These are phyloP conservation scores for Hyaloscypha finlandica DNA, from an alignment of 495 filamentous ascomycete species.

Conservation along the genomic window DNA sequence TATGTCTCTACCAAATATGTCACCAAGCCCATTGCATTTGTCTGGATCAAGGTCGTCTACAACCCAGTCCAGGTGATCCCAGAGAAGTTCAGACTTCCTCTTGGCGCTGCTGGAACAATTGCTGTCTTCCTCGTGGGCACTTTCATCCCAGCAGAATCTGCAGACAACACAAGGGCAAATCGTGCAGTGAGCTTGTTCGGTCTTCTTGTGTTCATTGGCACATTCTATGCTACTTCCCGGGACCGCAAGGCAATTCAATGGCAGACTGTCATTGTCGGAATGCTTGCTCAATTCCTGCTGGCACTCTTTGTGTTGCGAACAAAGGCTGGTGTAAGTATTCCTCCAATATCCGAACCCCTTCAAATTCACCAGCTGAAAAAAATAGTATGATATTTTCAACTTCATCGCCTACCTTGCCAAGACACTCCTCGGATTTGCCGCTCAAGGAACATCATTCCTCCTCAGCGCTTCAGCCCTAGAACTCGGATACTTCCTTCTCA, in stretches of 20 bases:
- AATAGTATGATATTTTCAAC: slow-evolving; percentile 77
- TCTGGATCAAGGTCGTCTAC: slow-evolving; percentile 62
- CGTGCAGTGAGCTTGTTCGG: slow-evolving; percentile 82
- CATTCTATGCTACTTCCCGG: slow-evolving; percentile 68
- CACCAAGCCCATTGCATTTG: slow-evolving; percentile 61
- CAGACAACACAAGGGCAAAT: slow-evolving; percentile 75
- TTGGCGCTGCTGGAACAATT: slow-evolving; percentile 60
- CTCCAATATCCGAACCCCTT: not conserved
- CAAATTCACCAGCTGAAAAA: not conserved
- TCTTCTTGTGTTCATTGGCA: slow-evolving; percentile 66
- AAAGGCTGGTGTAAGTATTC: slow-evolving; percentile 53
- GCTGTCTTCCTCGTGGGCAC: slow-evolving; percentile 73
- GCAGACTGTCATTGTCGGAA: slow-evolving; percentile 88
- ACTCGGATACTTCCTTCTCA: slow-evolving; percentile 59
- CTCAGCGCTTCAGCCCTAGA: slow-evolving; percentile 42
- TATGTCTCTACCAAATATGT: slow-evolving; percentile 68
- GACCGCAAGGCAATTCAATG: slow-evolving; percentile 72
- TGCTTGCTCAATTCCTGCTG: slow-evolving; percentile 84
- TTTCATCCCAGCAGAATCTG: slow-evolving; percentile 67
- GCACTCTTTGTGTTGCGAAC: slow-evolving; percentile 86
- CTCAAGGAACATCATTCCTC: slow-evolving; percentile 70
- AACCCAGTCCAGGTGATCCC: slow-evolving; percentile 55
- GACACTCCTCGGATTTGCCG: slow-evolving; percentile 70
- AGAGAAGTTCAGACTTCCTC: slow-evolving; percentile 57
- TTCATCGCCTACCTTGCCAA: slow-evolving; percentile 76